Evolutionary conservation across 1,284 basidiomycete genomes (phyloP).

Genomic region (Cryptococcus amylolentus): DNA sequence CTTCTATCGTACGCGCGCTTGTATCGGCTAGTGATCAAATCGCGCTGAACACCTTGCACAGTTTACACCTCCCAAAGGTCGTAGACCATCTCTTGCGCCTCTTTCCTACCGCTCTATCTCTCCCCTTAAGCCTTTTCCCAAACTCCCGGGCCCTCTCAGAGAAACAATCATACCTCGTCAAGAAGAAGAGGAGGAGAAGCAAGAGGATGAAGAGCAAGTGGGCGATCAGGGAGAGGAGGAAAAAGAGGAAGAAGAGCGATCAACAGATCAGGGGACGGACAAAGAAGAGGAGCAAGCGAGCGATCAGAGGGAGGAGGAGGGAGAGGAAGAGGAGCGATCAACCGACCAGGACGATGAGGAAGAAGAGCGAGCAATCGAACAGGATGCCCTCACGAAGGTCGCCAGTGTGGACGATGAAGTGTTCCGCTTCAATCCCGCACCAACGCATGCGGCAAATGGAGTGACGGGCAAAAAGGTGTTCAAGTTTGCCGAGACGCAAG

Average conservation of each 20-base stretch:
- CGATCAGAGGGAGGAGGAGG: too few species aligned
- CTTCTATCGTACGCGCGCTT: too few species aligned
- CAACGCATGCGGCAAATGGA: neutral
- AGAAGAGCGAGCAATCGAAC: neutral
- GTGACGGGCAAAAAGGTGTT: constrained; percentile 6
- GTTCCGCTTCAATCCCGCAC: neutral
- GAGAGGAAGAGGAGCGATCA: too few species aligned
- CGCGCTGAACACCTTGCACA: neutral
- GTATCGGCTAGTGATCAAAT: neutral
- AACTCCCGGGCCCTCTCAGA: neutral
- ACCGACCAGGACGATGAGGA: neutral
- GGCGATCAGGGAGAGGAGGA: neutral
- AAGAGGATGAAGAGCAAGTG: neutral
- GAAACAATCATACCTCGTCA: neutral
- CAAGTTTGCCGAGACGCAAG: constrained; percentile 22
- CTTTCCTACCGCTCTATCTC: too few species aligned
- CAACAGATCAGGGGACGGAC: neutral
- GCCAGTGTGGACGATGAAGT: neutral
- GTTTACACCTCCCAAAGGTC: neutral
- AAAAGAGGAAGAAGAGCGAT: neutral
- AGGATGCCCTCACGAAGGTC: neutral
- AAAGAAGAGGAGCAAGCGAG: too few species aligned
- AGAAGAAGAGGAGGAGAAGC: too few species aligned
- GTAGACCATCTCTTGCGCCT: neutral
- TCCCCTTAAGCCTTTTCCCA: too few species aligned